A percentile compares a stretch with the other conserved stretches of the same genome.
These are phyloP conservation scores for Pouteria campechiana DNA, from an alignment of 179 eudicot species.

Conservation along the genomic window DNA sequence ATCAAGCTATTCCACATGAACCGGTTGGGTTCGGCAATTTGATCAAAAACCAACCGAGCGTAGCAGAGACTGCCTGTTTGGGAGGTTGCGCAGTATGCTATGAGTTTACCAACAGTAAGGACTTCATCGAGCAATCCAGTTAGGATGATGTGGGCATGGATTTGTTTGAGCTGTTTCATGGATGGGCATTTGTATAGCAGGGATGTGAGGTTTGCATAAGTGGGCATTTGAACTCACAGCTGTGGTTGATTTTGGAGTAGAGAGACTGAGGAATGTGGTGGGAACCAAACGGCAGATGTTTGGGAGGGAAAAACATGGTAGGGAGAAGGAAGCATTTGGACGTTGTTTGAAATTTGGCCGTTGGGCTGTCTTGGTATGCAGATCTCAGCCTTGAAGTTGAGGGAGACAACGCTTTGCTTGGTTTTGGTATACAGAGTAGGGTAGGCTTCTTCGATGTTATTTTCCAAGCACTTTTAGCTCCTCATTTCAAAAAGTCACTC, in stretches of 20 bases:
- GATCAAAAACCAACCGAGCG: slow-evolving; percentile 17
- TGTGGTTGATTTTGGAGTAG: background rate
- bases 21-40: slow-evolving; percentile 14
- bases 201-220: slow-evolving; percentile 5
- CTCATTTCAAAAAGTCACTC: no score
- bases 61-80: slow-evolving; percentile 10
- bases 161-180: slow-evolving; percentile 15
- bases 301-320: slow-evolving; percentile 7
- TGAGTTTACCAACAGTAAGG: slow-evolving; percentile 16
- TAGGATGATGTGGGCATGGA: slow-evolving; percentile 27
- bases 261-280: slow-evolving; percentile 1
- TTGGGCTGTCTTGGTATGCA: no score
- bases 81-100: slow-evolving; percentile 12
- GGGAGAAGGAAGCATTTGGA: no score
- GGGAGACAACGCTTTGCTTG: no score
- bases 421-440: no score
- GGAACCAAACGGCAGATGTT: slow-evolving; percentile 2
- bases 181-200: slow-evolving; percentile 18
- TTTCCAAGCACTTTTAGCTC: no score
- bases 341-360: no score
- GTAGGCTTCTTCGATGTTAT: no score
- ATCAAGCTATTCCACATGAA: slow-evolving; percentile 30
- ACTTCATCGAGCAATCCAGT: slow-evolving; percentile 12
- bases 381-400: background rate
- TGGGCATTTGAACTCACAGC: slow-evolving; percentile 3